Conservation (phyloP, 108 stramenopile species). For the Discostella stelligeroides region DNA sequence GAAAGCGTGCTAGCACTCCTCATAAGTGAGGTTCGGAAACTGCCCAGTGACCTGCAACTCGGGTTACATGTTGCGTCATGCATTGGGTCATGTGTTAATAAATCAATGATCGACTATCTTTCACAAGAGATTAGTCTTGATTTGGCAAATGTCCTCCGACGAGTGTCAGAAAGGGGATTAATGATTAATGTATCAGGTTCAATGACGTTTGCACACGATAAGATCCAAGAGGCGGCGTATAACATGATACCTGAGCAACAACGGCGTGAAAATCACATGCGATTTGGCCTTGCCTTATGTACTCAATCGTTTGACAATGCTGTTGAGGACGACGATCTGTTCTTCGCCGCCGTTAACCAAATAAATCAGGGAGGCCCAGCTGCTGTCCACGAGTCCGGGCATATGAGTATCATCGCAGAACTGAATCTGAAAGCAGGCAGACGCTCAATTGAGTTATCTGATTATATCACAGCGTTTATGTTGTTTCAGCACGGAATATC, state of each 20-base stretch:
- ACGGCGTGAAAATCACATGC: slow-evolving; percentile 13
- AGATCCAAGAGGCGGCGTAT: slow-evolving; percentile 43
- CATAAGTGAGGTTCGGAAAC: slow-evolving; percentile 14
- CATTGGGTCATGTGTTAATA: slow-evolving; percentile 32
- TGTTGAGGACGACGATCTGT: slow-evolving; percentile 19
- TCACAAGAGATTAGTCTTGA: neutral
- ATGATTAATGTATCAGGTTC: slow-evolving; percentile 1
- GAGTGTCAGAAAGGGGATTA: neutral
- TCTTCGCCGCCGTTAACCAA: slow-evolving; percentile 38
- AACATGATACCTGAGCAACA: slow-evolving; percentile 20
- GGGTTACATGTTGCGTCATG: slow-evolving; percentile 34
- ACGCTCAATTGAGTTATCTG: slow-evolving; percentile 16
- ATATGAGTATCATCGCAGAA: slow-evolving; percentile 23
- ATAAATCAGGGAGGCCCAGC: slow-evolving; percentile 27
- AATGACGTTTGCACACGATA: slow-evolving; percentile 28
- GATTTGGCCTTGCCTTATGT: slow-evolving; percentile 24
- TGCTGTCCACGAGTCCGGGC: slow-evolving; percentile 6
- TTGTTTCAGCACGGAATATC: slow-evolving; percentile 34
- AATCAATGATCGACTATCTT: slow-evolving; percentile 10
- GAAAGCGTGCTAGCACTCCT: slow-evolving; percentile 27
- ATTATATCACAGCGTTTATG: slow-evolving; percentile 9
- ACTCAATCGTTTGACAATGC: neutral
- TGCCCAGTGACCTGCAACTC: slow-evolving; percentile 13
- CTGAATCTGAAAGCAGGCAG: slow-evolving; percentile 37
- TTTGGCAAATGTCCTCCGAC: neutral